Conservation (phyloP, 164 flowering plant genomes). For the Piper longum region DNA sequence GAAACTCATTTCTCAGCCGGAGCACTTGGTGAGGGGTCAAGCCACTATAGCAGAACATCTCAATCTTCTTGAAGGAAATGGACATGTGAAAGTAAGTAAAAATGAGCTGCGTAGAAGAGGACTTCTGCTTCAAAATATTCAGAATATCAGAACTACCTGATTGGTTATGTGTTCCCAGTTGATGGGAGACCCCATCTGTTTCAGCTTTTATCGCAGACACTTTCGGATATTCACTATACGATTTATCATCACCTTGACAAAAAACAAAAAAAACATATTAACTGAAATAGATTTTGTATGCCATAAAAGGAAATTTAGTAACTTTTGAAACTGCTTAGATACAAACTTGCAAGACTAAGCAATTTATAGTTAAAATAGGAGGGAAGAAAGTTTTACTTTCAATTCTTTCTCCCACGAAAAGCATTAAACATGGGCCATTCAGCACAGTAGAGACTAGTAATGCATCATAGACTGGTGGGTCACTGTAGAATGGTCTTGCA, state of each 20-base stretch:
- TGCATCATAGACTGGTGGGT: constrained; percentile 94
- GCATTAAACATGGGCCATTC: constrained; percentile 64
- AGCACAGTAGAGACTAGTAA: constrained; percentile 74
- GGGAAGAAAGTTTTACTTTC: constrained; percentile 34
- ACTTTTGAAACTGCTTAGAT: not conserved
- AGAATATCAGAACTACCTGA: constrained; percentile 31
- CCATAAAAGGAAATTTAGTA: too few species aligned
- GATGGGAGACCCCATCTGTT: constrained; percentile 67
- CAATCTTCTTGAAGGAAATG: constrained; percentile 41
- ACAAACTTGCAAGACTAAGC: not conserved
- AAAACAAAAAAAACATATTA: not conserved
- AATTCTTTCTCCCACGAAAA: constrained; percentile 90
- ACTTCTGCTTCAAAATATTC: not conserved
- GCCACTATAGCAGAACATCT: constrained; percentile 97
- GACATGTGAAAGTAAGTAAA: not conserved
- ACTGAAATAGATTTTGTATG: too few species aligned
- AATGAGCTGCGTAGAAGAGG: not conserved
- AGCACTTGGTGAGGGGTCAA: constrained; percentile 93
- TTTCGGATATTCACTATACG: constrained; percentile 89
- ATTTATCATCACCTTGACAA: constrained; percentile 77
- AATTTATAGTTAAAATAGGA: too few species aligned
- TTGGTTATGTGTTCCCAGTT: constrained; percentile 93
- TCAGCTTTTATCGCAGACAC: constrained; percentile 61
- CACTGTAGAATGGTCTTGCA: constrained; percentile 96
- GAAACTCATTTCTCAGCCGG: constrained; percentile 66